Conservation (phyloP, 1,139 yeast species). For the Pichiaceae sp. region DNA sequence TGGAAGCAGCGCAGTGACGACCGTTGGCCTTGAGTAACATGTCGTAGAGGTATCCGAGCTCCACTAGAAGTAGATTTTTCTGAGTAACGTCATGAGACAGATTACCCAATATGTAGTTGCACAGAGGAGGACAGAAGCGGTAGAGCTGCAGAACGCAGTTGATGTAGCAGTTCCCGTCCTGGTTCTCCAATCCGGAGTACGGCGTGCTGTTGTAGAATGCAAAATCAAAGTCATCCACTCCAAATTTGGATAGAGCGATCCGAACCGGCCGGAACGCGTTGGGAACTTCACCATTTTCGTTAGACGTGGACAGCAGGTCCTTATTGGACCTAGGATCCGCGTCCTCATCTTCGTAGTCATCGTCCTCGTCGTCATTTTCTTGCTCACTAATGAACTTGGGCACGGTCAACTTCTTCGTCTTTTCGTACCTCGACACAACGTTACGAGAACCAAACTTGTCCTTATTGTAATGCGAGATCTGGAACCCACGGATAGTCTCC, state of each 20-base stretch:
- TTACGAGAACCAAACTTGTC: conserved; percentile 48
- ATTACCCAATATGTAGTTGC: conserved; percentile 51
- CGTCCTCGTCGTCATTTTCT: conserved; percentile 24
- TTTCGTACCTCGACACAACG: conserved; percentile 35
- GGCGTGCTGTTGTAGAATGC: conserved; percentile 68
- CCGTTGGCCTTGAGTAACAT: conserved; percentile 84
- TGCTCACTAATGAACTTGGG: conserved; percentile 76
- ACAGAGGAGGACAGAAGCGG: conserved; percentile 66
- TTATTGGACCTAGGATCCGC: too few relatives aligned
- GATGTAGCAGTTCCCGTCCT: conserved; percentile 71
- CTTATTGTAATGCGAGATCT: conserved; percentile 43
- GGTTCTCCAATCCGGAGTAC: conserved; percentile 84
- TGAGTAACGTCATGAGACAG: conserved; percentile 55
- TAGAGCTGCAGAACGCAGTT: conserved; percentile 80
- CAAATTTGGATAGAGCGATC: conserved; percentile 81
- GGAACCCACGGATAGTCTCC: conserved; percentile 20
- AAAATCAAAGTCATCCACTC: conserved; percentile 92
- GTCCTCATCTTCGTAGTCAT: conserved; percentile 1
- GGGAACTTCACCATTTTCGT: conserved; percentile 38
- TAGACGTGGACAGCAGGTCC: conserved; percentile 5
- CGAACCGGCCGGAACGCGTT: conserved; percentile 69
- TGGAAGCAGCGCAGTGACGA: conserved; percentile 59
- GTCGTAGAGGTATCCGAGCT: conserved; percentile 82
- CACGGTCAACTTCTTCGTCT: conserved; percentile 21
- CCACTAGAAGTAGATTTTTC: conserved; percentile 54